Evolutionary conservation across 129 eudicot species (phyloP), one percentile per base, ranked within the genome.

Genomic region (Artemisia tridentata): DNA sequence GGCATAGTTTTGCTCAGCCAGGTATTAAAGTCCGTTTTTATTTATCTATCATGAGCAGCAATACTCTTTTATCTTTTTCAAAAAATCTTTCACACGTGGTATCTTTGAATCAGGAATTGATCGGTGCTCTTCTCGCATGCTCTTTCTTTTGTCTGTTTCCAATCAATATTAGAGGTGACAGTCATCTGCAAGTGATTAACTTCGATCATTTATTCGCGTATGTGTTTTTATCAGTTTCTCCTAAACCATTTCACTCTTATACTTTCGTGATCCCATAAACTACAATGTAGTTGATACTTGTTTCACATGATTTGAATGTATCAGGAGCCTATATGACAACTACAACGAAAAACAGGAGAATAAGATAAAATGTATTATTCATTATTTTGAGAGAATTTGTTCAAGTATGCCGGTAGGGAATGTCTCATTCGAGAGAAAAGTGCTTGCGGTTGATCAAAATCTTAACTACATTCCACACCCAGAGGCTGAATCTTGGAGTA

Each of bases 131-230:
- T 80, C 86, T 95, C 74, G 81, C 87, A 43, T 90, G 97, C 81
- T 81, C 97, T 27, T 76, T 90, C 80, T 85, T 95, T 81, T 95
- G 97, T 84, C 82, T 95, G 77, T 95, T 86, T 78, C 99, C 99
- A 29, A 74, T 69, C 65, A 71, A 63, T 71, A 47, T 55, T 71
- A 86, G 99, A 90, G 85, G 84, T 80, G 88, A 89, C 86, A 85
- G 80, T 60, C 78, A 76, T 90, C 97, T 95, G 34, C 99, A 83
- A 77, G 25, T 68, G 47, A 88, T 90, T 93, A 95, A 90, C 85
- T 95, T 90, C 73, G 96, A 90, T 77, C 56, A 71, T 69, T 81
- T 95, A 72, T 95, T 95, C 84, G 84, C 86, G 99, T 95, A 95
- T 84, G 97, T 87, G 27, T 51, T 62, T 17, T 52, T 13, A 7